A percentile compares a stretch with the other conserved stretches of the same genome.
Evolutionary conservation across 164 flowering plant genomes (phyloP).

Genomic region (Stephania yunnanensis): DNA sequence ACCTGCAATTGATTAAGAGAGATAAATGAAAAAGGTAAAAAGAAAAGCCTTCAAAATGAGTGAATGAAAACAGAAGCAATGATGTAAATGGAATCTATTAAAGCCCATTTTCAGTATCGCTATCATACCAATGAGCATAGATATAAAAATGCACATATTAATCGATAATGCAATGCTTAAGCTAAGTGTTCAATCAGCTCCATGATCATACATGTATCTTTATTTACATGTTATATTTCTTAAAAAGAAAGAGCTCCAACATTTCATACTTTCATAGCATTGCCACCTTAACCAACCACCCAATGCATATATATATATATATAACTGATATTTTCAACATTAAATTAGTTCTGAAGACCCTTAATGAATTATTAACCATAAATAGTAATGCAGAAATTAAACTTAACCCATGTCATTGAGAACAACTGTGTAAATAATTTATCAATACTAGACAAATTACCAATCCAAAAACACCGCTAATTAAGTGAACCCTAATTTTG

Average conservation of each 20-base stretch:
- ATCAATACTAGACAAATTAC: not conserved
- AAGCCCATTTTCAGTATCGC: not conserved
- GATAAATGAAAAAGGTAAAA: slow-evolving; percentile 1
- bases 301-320: not conserved
- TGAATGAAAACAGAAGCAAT: not conserved
- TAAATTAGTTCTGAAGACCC: not conserved
- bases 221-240: not conserved
- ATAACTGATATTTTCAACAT: not conserved
- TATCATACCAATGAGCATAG: not conserved
- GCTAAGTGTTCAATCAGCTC: not conserved
- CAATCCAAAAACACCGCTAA: not conserved
- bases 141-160: no score
- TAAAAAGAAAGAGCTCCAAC: not conserved
- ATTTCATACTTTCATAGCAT: not conserved
- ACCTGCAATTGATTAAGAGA: slow-evolving; percentile 31
- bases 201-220: not conserved
- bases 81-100: not conserved
- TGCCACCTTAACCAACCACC: not conserved
- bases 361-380: not conserved
- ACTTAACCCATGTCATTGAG: not conserved
- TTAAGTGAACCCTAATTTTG: not conserved
- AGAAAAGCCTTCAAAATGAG: not conserved
- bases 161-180: not conserved
- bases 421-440: no score
- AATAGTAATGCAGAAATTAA: not conserved